phyloP scores from a whole-genome alignment of 1,284 basidiomycete genomes.

The Polyporus tsugae region DNA sequence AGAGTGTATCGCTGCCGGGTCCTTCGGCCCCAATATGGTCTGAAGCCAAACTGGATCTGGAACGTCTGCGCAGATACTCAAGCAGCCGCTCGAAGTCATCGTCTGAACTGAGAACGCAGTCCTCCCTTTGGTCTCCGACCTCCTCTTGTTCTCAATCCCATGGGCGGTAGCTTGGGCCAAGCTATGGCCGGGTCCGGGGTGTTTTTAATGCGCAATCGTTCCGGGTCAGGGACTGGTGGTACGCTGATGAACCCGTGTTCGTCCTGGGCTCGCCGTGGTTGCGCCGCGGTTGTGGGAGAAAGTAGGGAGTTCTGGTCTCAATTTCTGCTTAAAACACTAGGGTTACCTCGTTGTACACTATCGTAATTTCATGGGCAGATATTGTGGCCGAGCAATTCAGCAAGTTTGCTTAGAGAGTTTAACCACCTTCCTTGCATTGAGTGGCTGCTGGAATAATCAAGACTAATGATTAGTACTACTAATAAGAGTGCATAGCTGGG shows the following conservation, averaged over 20 bases:
- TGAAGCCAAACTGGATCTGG: neutral
- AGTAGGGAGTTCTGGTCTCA: neutral
- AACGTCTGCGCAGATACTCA: neutral
- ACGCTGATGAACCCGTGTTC: neutral
- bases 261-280: neutral
- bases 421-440: neutral
- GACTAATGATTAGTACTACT: no score
- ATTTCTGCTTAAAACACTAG: neutral
- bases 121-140: neutral
- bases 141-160: no score
- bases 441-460: neutral
- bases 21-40: neutral
- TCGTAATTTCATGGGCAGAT: neutral
- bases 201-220: neutral
- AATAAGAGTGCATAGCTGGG: no score
- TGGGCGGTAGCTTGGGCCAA: neutral
- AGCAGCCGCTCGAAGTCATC: neutral
- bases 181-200: neutral
- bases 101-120: neutral
- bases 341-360: neutral
- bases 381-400: neutral
- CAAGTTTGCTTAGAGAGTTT: neutral
- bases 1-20: neutral
- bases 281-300: neutral
- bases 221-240: neutral